Evolutionary conservation across 108 stramenopile genomes (phyloP).

Genomic region (Epithemia pelagica): DNA sequence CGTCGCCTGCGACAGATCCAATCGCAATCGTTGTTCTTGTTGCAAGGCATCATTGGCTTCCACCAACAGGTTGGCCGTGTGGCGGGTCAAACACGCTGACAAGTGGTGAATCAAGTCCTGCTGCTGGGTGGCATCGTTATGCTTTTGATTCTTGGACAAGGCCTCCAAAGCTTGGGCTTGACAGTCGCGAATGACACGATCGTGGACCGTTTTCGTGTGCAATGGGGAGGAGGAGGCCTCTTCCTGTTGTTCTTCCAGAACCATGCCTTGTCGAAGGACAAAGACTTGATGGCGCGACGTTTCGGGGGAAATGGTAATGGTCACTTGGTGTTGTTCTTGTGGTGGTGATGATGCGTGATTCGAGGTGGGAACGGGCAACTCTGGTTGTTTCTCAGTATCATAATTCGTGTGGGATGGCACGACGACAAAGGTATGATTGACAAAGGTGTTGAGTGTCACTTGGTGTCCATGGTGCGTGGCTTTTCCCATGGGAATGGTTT

Average conservation of each 20-base stretch:
- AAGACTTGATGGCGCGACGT: not conserved
- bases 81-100: constrained; percentile 32
- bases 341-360: not conserved
- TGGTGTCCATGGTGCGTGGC: constrained; percentile 30
- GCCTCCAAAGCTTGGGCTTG: not conserved
- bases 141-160: not conserved
- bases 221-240: not conserved
- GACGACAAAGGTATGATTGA: constrained; percentile 69
- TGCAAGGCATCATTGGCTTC: constrained; percentile 62
- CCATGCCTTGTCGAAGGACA: constrained; percentile 3
- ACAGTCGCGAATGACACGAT: not conserved
- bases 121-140: not conserved
- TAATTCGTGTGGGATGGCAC: constrained; percentile 22
- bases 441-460: constrained; percentile 41
- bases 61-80: constrained; percentile 33
- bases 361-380: not conserved
- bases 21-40: constrained; percentile 52
- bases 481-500: constrained; percentile 21
- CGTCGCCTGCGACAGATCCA: constrained; percentile 38
- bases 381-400: constrained; percentile 5
- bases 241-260: not conserved
- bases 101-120: constrained; percentile 19
- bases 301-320: constrained; percentile 5
- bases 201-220: not conserved
- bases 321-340: not conserved